Percentiles rank a stretch among this genome's conserved stretches.
phyloP scores from a whole-genome alignment of 345 rosid genomes.

The Lepidium didymum region DNA sequence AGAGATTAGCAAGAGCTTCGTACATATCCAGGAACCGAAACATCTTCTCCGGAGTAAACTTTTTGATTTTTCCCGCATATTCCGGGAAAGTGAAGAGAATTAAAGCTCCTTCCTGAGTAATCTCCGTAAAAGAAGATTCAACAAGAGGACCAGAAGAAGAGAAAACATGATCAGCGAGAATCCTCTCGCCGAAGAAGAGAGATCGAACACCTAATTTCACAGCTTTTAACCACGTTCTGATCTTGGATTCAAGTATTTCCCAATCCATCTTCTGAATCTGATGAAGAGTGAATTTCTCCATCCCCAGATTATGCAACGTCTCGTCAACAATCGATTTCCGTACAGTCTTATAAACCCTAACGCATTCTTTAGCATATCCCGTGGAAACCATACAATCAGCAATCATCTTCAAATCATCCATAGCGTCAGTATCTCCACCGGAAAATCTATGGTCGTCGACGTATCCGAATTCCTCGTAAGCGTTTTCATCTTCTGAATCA shows the following conservation, averaged over 20 bases:
- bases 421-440: constrained; percentile 31
- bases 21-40: constrained; percentile 66
- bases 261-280: constrained; percentile 60
- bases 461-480: constrained; percentile 27
- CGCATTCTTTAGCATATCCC: constrained; percentile 76
- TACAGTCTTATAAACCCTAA: constrained; percentile 43
- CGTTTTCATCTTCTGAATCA: constrained; percentile 26
- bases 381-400: constrained; percentile 86
- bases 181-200: constrained; percentile 61
- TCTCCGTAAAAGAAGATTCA: constrained; percentile 61
- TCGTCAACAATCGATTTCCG: constrained; percentile 74
- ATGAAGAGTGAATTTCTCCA: constrained; percentile 41
- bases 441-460: constrained; percentile 36
- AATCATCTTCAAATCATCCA: constrained; percentile 64
- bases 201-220: constrained; percentile 43
- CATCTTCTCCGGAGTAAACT: constrained; percentile 56
- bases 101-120: constrained; percentile 60
- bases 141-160: constrained; percentile 40
- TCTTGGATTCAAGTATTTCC: constrained; percentile 51
- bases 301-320: constrained; percentile 44
- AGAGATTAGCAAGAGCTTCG: constrained; percentile 48
- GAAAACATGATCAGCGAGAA: constrained; percentile 72
- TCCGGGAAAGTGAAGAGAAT: constrained; percentile 60
- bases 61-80: constrained; percentile 40
- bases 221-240: constrained; percentile 64